Conservation (phyloP, 2,329 filamentous ascomycete genomes). For the Fusarium buxicola region DNA sequence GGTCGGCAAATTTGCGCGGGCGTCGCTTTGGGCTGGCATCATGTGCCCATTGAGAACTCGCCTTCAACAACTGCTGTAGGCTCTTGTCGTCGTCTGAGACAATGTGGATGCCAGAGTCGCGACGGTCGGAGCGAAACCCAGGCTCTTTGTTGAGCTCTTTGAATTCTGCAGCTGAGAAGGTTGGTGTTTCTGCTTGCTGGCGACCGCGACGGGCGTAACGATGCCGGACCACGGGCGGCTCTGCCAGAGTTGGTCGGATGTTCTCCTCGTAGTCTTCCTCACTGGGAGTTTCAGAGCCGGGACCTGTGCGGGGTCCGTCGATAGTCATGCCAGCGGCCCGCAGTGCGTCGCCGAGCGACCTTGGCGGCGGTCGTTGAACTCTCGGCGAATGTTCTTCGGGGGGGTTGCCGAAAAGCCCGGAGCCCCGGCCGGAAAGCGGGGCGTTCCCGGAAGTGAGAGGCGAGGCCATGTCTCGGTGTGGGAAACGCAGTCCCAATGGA, state of each 20-base stretch:
- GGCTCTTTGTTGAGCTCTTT: slow-evolving; percentile 19
- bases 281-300: slow-evolving; percentile 56
- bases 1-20: slow-evolving; percentile 54
- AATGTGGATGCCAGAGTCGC: slow-evolving; percentile 43
- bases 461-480: slow-evolving; percentile 20
- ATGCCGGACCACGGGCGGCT: slow-evolving; percentile 32
- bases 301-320: slow-evolving; percentile 35
- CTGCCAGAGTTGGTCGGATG: slow-evolving; percentile 44
- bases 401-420: slow-evolving; percentile 2
- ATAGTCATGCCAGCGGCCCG: slow-evolving; percentile 41
- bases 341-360: slow-evolving; percentile 47
- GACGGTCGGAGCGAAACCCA: slow-evolving; percentile 33
- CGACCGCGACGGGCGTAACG: slow-evolving; percentile 22
- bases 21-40: slow-evolving; percentile 31
- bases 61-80: slow-evolving; percentile 45
- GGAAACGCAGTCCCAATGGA: too few relatives aligned
- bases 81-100: slow-evolving; percentile 47
- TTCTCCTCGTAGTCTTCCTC: slow-evolving; percentile 61
- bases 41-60: slow-evolving; percentile 40
- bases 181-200: slow-evolving; percentile 6
- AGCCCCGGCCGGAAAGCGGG: slow-evolving; percentile 23
- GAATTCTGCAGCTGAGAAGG: slow-evolving; percentile 20
- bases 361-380: slow-evolving; percentile 25
- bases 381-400: slow-evolving; percentile 9
- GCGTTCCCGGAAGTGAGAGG: slow-evolving; percentile 10